Conservation (phyloP, 148 eudicot genomes). For the Camellia japonica region DNA sequence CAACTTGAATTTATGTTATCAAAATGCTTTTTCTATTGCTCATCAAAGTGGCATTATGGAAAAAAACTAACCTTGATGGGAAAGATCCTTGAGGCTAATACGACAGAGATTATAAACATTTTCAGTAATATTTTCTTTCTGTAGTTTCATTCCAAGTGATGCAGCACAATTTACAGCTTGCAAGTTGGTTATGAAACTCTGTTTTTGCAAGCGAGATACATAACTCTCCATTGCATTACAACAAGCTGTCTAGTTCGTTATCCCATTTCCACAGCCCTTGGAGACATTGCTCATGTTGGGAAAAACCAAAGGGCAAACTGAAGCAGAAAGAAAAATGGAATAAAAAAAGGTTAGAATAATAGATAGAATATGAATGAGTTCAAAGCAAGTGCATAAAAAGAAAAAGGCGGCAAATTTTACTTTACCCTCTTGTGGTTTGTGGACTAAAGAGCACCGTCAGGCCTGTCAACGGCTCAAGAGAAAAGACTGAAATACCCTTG, state of each 20-base stretch:
- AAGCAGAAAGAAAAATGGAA: slow-evolving; percentile 18
- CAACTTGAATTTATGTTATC: neutral
- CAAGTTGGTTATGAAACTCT: slow-evolving; percentile 90
- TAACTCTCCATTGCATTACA: slow-evolving; percentile 66
- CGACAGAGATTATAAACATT: slow-evolving; percentile 74
- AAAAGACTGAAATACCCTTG: too few species aligned
- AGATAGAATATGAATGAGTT: neutral
- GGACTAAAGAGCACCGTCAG: too few species aligned
- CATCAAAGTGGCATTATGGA: slow-evolving; percentile 9
- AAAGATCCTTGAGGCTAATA: slow-evolving; percentile 89
- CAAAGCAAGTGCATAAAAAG: neutral
- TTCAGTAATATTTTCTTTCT: slow-evolving; percentile 63
- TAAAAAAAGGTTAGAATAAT: neutral
- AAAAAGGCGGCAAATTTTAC: too few species aligned
- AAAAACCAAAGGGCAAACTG: slow-evolving; percentile 87
- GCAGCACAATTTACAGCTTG: slow-evolving; percentile 98
- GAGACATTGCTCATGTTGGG: slow-evolving; percentile 55
- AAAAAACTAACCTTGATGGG: slow-evolving; percentile 73
- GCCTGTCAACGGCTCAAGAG: too few species aligned
- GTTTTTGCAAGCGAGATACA: slow-evolving; percentile 81
- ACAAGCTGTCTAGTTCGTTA: slow-evolving; percentile 53
- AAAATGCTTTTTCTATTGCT: neutral
- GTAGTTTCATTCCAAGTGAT: slow-evolving; percentile 71
- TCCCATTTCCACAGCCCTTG: slow-evolving; percentile 50
- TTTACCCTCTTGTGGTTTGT: too few species aligned